phyloP scores from a whole-genome alignment of 441 rosid genomes.

The Adansonia madagascariensis region DNA sequence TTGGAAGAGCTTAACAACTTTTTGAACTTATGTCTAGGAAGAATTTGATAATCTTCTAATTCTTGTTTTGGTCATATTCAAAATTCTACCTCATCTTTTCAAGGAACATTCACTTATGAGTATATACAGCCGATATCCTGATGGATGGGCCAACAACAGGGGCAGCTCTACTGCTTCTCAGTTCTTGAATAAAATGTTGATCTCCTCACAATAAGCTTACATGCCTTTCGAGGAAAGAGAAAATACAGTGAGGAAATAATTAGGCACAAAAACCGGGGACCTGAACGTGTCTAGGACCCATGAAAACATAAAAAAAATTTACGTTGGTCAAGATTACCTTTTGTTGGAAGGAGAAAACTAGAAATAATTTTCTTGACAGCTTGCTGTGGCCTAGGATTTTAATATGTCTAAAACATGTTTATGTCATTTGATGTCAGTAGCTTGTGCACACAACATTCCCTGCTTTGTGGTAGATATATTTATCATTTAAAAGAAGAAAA shows the following conservation, averaged over 20 bases:
- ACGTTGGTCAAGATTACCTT: background rate
- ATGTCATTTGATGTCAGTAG: background rate
- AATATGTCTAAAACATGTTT: background rate
- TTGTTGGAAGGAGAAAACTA: background rate
- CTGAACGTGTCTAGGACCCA: background rate
- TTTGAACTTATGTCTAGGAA: background rate
- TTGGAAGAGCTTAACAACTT: background rate
- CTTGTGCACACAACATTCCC: background rate
- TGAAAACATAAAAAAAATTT: background rate
- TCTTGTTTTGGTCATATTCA: constrained; percentile 13
- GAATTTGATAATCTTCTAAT: background rate
- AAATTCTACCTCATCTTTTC: background rate
- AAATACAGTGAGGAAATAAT: background rate
- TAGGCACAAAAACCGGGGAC: background rate
- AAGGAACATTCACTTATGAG: constrained; percentile 41
- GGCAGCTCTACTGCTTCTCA: background rate
- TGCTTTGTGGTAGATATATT: background rate
- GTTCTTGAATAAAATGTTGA: background rate
- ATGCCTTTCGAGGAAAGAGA: constrained; percentile 3
- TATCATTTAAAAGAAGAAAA: background rate
- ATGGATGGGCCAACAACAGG: background rate
- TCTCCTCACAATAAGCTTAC: background rate
- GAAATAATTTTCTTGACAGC: background rate
- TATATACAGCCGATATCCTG: background rate
- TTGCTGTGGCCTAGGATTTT: background rate